phyloP scores from a whole-genome alignment of 2,329 filamentous ascomycete species.

The Zymoseptoria crescenta region DNA sequence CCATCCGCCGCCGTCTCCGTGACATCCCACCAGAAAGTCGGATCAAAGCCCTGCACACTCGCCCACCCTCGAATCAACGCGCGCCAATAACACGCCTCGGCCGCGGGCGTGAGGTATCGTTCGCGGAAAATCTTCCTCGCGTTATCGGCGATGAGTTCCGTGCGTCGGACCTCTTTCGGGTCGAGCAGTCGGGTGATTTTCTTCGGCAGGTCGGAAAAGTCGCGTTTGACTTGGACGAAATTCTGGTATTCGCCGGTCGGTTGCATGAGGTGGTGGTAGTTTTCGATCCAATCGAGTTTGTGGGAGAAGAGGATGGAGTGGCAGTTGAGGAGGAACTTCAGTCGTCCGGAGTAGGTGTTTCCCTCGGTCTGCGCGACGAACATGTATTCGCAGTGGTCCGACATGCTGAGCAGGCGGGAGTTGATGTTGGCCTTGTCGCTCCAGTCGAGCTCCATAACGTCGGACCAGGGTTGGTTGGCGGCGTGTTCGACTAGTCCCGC shows the following conservation, averaged over 20 bases:
- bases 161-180: slow-evolving; percentile 17
- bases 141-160: slow-evolving; percentile 21
- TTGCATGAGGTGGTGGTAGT: slow-evolving; percentile 24
- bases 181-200: slow-evolving; percentile 15
- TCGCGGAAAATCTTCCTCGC: slow-evolving; percentile 19
- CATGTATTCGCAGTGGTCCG: slow-evolving; percentile 23
- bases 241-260: slow-evolving; percentile 24
- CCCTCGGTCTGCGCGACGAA: slow-evolving; percentile 27
- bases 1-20: slow-evolving; percentile 12
- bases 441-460: slow-evolving; percentile 28
- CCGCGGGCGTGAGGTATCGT: slow-evolving; percentile 23
- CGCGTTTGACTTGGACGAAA: slow-evolving; percentile 21
- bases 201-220: slow-evolving; percentile 24
- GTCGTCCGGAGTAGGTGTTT: slow-evolving; percentile 23
- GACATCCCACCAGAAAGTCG: slow-evolving; percentile 17
- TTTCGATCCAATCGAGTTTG: slow-evolving; percentile 23
- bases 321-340: slow-evolving; percentile 30
- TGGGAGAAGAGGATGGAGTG: slow-evolving; percentile 25
- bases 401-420: slow-evolving; percentile 16
- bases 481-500: slow-evolving; percentile 25
- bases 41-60: slow-evolving; percentile 36
- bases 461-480: slow-evolving; percentile 29
- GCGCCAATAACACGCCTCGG: slow-evolving; percentile 28
- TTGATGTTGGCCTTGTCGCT: slow-evolving; percentile 16
- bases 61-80: slow-evolving; percentile 31